phyloP scores from a whole-genome alignment of 2,329 filamentous ascomycete species.

The Pseudogymnoascus sp. region DNA sequence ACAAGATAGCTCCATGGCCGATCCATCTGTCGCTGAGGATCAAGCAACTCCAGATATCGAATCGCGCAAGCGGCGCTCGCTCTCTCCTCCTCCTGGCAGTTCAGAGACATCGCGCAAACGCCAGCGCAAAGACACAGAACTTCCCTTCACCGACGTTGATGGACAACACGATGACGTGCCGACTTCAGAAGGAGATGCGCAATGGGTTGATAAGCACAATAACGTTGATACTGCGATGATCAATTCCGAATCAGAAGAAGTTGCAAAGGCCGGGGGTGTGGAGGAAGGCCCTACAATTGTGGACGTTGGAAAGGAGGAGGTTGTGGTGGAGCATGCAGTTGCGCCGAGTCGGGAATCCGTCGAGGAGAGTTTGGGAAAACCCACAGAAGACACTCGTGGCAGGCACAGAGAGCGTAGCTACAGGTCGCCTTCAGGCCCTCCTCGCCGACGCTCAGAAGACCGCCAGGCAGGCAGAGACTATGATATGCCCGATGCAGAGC shows the following conservation, averaged over 20 bases:
- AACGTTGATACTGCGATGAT: constrained; percentile 16
- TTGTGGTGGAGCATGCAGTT: constrained; percentile 12
- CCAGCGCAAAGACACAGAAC: constrained; percentile 29
- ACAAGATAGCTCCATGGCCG: constrained; percentile 12
- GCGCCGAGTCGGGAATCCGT: background rate
- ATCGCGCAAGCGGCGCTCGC: constrained; percentile 61
- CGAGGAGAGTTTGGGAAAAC: background rate
- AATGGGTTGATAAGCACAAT: constrained; percentile 24
- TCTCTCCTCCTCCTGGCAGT: constrained; percentile 49
- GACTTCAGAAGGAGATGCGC: constrained; percentile 17
- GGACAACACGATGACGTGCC: constrained; percentile 12
- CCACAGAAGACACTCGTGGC: background rate
- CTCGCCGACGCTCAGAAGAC: constrained; percentile 11
- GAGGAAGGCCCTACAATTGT: constrained; percentile 14
- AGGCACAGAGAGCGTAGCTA: background rate
- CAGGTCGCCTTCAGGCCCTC: background rate
- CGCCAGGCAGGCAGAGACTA: constrained; percentile 9
- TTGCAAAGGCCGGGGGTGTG: background rate
- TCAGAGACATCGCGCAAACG: constrained; percentile 50
- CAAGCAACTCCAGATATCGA: constrained; percentile 45
- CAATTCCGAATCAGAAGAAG: constrained; percentile 14
- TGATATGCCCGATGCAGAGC: constrained; percentile 18
- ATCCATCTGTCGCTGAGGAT: constrained; percentile 19
- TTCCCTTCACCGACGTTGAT: background rate
- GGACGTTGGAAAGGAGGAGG: constrained; percentile 19